Conservation (phyloP, 208 protist species). For the Lotmaria passim region DNA sequence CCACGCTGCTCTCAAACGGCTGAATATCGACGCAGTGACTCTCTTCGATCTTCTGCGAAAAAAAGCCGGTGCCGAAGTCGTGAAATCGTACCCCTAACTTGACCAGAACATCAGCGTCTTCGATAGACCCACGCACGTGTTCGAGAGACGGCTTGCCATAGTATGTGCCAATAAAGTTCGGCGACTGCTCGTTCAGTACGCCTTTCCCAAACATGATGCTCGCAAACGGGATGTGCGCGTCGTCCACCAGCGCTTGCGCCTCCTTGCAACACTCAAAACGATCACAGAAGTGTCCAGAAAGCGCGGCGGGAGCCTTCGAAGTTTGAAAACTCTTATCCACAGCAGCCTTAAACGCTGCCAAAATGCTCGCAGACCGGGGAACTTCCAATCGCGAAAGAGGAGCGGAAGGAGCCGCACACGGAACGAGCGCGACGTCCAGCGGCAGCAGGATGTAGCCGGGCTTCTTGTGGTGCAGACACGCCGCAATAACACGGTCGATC, state of each 20-base stretch:
- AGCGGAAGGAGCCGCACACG: conserved; percentile 39
- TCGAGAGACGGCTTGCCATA: conserved; percentile 27
- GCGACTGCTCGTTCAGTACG: conserved; percentile 44
- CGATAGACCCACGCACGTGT: conserved; percentile 39
- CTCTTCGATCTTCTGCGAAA: conserved; percentile 51
- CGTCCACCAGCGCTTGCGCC: conserved; percentile 45
- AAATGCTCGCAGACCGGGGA: conserved; percentile 30
- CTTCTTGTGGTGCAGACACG: conserved; percentile 55
- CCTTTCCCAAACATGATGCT: conserved; percentile 48
- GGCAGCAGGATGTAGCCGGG: conserved; percentile 60
- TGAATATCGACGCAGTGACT: conserved; percentile 51
- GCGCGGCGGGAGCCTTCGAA: conserved; percentile 36
- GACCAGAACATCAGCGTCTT: conserved; percentile 53
- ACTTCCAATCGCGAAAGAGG: conserved; percentile 34
- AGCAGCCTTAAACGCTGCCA: conserved; percentile 38
- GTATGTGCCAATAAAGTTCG: conserved; percentile 66
- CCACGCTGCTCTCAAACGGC: conserved; percentile 49
- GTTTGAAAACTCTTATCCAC: conserved; percentile 22
- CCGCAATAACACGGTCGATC: conserved; percentile 61
- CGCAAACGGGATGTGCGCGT: conserved; percentile 51
- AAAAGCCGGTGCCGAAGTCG: conserved; percentile 45
- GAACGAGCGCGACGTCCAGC: conserved; percentile 41
- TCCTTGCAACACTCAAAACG: conserved; percentile 34
- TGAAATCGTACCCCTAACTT: conserved; percentile 45
- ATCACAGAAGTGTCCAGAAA: conserved; percentile 50